Base-by-base conservation (phyloP, 306 rosid genomes). In the Rubus idaeus region DNA sequence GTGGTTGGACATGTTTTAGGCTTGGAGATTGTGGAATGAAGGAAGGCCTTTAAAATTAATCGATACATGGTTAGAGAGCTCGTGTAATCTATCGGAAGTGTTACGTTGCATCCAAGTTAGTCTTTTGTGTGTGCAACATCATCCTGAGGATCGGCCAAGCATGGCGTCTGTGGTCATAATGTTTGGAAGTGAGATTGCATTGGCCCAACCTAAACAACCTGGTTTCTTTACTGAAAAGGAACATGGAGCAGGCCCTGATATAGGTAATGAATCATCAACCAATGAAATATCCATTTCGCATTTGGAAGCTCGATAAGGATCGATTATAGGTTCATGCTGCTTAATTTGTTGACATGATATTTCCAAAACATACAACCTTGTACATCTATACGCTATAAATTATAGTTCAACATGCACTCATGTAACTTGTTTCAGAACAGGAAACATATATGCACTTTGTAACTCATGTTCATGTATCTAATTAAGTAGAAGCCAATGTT, bases 121-220 rank as follows among this genome's bases (percentile, higher is more conserved):
- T 70, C 85, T 87, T 40, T 52, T 90, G 62, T 87, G 91, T 40
- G 66, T 86, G 47, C 91, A 90, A 66, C 83, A 71, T 16, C 74
- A 68, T 65, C 86, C 88, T 0, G 82, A 89, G 4, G 91, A 87
- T 13, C 82, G 94, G 81, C 91, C 90, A 63, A 77, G 77, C 79
- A 89, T 87, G 90, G 65, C 85, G 0, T 67, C 82, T 55, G 87
- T 86, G 10, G 80, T 86, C 65, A 45, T 84, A 40, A 83, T 88
- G 90, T 66, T 88, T 52, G 81, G 83, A 46, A 84, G 87, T 74
- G 86, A 83, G 45, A 73, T 39, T 42, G 35, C 42, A 2, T 83
- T 88, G 80, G 49, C 89, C 4, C 81, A 81, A 18, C 91, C 94
- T 3, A 86, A 76, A 57, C 83, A 90, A 35, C 85, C 85, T 1